These are phyloP conservation scores for Colletotrichum agaves DNA, from an alignment of 2,329 filamentous ascomycete species.

Conservation along the genomic window DNA sequence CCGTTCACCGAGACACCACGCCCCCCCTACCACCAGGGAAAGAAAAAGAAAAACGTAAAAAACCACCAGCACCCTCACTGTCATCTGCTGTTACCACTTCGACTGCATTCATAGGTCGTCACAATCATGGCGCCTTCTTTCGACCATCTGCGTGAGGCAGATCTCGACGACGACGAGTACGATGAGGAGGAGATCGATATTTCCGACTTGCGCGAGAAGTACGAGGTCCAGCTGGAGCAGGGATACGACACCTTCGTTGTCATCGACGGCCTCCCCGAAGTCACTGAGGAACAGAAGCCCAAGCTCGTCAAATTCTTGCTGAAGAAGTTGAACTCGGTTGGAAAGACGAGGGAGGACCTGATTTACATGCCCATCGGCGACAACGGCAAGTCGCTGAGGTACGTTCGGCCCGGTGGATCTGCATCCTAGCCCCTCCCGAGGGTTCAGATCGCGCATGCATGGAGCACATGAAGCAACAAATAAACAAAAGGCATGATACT, in stretches of 20 bases:
- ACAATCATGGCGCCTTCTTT: slow-evolving; percentile 92
- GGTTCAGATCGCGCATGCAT: background rate
- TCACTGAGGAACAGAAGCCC: slow-evolving; percentile 88
- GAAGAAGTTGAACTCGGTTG: slow-evolving; percentile 89
- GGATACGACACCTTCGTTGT: slow-evolving; percentile 97
- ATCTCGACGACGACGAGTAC: slow-evolving; percentile 85
- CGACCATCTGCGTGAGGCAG: slow-evolving; percentile 90
- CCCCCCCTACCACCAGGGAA: slow-evolving; percentile 14
- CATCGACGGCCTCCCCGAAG: slow-evolving; percentile 90
- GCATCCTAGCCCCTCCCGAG: background rate
- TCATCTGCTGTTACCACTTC: slow-evolving; percentile 23
- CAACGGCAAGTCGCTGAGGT: slow-evolving; percentile 87
- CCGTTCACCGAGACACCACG: slow-evolving; percentile 34
- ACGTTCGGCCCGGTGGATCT: slow-evolving; percentile 48
- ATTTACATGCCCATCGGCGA: slow-evolving; percentile 95
- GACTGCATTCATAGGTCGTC: slow-evolving; percentile 43
- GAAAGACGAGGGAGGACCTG: slow-evolving; percentile 85
- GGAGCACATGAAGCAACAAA: background rate
- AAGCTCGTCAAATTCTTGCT: slow-evolving; percentile 97
- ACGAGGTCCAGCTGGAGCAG: slow-evolving; percentile 94
- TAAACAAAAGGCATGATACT: slow-evolving; percentile 5
- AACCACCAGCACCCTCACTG: background rate
- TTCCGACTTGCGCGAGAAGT: slow-evolving; percentile 92
- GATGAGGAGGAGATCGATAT: slow-evolving; percentile 96
- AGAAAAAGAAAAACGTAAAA: too few relatives aligned